Base-by-base conservation (phyloP, 2,329 filamentous ascomycete species). In the Malbranchea cinnamomea region DNA sequence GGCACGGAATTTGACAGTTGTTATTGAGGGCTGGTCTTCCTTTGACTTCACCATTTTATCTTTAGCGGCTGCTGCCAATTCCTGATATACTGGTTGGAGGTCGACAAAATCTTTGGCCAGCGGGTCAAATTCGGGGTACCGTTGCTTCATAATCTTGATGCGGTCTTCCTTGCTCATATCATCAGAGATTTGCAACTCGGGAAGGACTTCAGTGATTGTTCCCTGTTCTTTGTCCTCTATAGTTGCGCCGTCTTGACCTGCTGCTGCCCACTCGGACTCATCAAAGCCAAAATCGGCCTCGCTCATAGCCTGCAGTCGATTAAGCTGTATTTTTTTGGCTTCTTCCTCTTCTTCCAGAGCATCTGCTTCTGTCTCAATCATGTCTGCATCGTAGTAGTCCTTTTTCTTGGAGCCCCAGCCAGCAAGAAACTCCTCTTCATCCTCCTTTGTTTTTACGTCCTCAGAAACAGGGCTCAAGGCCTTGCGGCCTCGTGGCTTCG, bases 241-340 rank as follows among this genome's bases (percentile, higher is more conserved):
- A 1, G 59, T 60, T 13, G 63, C 60, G 10, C 62, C 62, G 11
- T 41, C 56, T 37, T 59, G 54, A 26, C 64, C 66, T 10, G 65
- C 59, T 15, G 68, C 71, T 21, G 76, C 52, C 89, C 87, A 95
- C 42, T 91, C 84, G 23, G 73, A 68, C 47, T 91, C 81, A 44
- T 95, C 84, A 41, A 95, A 91, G 6, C 83, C 77, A 48, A 94
- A 98, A 50, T 98, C 89, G 22, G 79, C 78, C 42, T 91, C 85
- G 4, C 74, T 71, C 80, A 98, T 89, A 41, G 78, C 76, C 42
- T 83, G 68, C 14, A 95, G 56, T 49, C 89, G 87, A 65, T 93
- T 94, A 56, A 84, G 75, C 53, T 95, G 87, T 36, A 98, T 57
- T 37, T 83, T 68, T 52, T 78, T 75, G 3, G 87, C 89, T 52